A percentile compares a stretch with the other conserved stretches of the same genome.
Evolutionary conservation across 306 rosid species (phyloP).

Genomic region (Senna tora): DNA sequence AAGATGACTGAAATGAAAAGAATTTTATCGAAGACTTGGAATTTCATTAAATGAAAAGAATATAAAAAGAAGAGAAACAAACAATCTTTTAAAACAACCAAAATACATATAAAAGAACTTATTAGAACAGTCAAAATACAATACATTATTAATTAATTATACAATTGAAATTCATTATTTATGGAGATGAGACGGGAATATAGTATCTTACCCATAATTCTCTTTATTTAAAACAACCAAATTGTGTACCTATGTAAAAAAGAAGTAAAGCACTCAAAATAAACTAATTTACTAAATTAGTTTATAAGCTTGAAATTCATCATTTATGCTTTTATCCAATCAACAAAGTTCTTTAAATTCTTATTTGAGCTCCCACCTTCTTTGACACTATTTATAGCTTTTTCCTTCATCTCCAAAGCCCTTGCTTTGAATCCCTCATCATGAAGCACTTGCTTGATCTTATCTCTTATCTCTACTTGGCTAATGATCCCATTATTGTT

Average conservation of each 20-base stretch:
- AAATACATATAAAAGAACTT: neutral
- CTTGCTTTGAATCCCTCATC: slow-evolving; percentile 17
- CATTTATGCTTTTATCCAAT: slow-evolving; percentile 35
- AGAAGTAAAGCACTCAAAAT: no score
- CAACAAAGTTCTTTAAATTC: slow-evolving; percentile 28
- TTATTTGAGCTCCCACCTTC: slow-evolving; percentile 35
- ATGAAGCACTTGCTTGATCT: slow-evolving; percentile 25
- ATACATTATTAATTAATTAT: neutral
- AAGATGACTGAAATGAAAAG: no score
- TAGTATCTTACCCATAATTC: no score
- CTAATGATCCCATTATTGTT: slow-evolving; percentile 11
- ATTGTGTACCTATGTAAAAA: no score
- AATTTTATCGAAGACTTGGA: no score
- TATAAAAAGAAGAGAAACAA: no score
- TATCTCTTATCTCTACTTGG: slow-evolving; percentile 17
- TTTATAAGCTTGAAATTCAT: neutral
- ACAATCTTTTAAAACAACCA: neutral
- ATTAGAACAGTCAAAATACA: neutral
- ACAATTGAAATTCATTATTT: neutral
- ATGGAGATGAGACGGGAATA: no score
- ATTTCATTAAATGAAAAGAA: no score
- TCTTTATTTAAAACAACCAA: no score
- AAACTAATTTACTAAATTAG: no score
- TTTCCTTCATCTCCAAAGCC: slow-evolving; percentile 20
- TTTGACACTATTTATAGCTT: slow-evolving; percentile 5